These are phyloP conservation scores for Bipolaris gigantea DNA, from an alignment of 2,329 filamentous ascomycete genomes.

Conservation along the genomic window DNA sequence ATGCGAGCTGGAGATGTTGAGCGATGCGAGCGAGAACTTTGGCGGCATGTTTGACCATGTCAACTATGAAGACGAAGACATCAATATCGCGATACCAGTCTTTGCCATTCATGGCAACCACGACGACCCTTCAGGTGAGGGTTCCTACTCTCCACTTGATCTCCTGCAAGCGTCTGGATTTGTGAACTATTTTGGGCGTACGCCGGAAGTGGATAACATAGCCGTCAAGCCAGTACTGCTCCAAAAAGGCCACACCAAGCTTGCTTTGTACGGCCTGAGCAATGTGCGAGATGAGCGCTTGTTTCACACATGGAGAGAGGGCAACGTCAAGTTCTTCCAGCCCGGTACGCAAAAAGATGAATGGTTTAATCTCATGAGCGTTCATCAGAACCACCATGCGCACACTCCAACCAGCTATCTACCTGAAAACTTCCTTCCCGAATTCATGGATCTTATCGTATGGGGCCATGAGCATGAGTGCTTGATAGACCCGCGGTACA, in stretches of 20 bases:
- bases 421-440: constrained; percentile 87
- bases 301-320: constrained; percentile 89
- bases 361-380: constrained; percentile 94
- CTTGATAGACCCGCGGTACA: constrained; percentile 78
- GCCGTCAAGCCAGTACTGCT: constrained; percentile 86
- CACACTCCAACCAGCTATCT: constrained; percentile 92
- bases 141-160: constrained; percentile 87
- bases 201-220: constrained; percentile 91
- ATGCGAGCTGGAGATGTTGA: constrained; percentile 91
- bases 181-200: constrained; percentile 93
- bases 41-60: constrained; percentile 86
- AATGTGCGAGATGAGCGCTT: constrained; percentile 95
- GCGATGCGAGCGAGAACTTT: constrained; percentile 89
- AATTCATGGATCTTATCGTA: constrained; percentile 86
- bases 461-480: constrained; percentile 99
- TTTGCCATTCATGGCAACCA: constrained; percentile 99
- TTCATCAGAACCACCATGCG: constrained; percentile 95
- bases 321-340: constrained; percentile 90
- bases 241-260: constrained; percentile 89
- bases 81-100: constrained; percentile 94
- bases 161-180: constrained; percentile 87
- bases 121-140: constrained; percentile 96
- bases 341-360: constrained; percentile 78
- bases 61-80: constrained; percentile 96
- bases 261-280: constrained; percentile 90